Evolutionary conservation across 2,329 filamentous ascomycete genomes (phyloP).

Genomic region (Ascochyta pisi): DNA sequence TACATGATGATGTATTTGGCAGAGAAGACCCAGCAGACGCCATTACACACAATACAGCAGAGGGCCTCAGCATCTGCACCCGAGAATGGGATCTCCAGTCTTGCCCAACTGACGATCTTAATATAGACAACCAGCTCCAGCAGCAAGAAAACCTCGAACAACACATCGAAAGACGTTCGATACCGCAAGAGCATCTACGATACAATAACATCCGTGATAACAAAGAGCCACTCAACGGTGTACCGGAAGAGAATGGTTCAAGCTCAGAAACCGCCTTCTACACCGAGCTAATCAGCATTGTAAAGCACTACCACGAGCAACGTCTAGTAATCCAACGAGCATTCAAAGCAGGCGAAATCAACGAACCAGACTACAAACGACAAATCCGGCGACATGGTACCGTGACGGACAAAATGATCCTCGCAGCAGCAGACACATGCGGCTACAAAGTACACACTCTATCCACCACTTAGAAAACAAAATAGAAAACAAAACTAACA

Average conservation of each 20-base stretch:
- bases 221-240: background rate
- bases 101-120: background rate
- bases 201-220: background rate
- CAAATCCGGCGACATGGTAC: constrained; percentile 1
- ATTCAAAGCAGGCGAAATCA: constrained; percentile 1
- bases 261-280: constrained; percentile 8
- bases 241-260: background rate
- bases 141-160: background rate
- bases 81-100: constrained; percentile 4
- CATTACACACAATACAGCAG: background rate
- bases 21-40: background rate
- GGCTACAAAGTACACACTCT: background rate
- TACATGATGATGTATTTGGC: background rate
- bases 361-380: background rate
- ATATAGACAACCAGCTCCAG: background rate
- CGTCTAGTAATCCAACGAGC: background rate
- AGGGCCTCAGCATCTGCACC: background rate
- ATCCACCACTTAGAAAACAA: background rate
- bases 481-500: background rate
- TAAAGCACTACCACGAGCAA: constrained; percentile 3
- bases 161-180: background rate
- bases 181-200: background rate
- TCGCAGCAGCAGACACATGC: background rate
- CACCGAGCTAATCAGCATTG: background rate
- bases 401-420: constrained; percentile 1